These are phyloP conservation scores for Rhodotorula diobovata DNA, from an alignment of 768 basidiomycete species.

Conservation along the genomic window DNA sequence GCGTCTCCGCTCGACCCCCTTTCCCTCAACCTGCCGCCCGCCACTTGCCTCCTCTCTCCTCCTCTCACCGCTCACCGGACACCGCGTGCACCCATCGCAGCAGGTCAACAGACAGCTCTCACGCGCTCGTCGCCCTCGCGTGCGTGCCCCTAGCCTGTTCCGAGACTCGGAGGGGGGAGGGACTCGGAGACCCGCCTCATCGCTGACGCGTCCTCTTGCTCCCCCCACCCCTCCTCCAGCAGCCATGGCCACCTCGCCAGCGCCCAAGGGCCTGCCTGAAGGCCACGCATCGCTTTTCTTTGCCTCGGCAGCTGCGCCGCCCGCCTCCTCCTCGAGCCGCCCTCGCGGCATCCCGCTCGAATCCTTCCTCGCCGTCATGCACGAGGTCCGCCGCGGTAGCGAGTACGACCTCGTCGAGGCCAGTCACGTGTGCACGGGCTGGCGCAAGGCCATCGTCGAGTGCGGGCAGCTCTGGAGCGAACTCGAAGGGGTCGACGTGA, in stretches of 20 bases:
- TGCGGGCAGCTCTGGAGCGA: slow-evolving; percentile 3
- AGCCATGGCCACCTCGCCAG: background rate
- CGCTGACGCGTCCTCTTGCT: too few relatives aligned
- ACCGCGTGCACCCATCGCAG: too few relatives aligned
- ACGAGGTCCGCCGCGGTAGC: background rate
- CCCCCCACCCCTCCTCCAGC: background rate
- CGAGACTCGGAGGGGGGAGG: too few relatives aligned
- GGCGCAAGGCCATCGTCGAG: slow-evolving; percentile 17
- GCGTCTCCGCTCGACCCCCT: too few relatives aligned
- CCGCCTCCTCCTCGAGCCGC: too few relatives aligned
- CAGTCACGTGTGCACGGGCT: background rate
- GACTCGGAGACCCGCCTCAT: too few relatives aligned
- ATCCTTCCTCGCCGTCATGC: slow-evolving; percentile 14
- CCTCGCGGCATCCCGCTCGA: slow-evolving; percentile 7
- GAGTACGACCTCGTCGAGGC: slow-evolving; percentile 1
- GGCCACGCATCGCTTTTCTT: slow-evolving; percentile 8
- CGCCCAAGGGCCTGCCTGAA: background rate
- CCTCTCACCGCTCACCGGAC: too few relatives aligned
- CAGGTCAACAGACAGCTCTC: too few relatives aligned
- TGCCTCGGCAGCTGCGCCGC: background rate
- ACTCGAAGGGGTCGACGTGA: slow-evolving; percentile 1
- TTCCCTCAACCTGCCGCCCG: too few relatives aligned
- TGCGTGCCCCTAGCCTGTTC: too few relatives aligned
- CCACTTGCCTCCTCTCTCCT: too few relatives aligned
- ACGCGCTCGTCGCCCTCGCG: too few relatives aligned